Base-by-base conservation (phyloP, 768 basidiomycete genomes). In the Daedaleopsis nitida region DNA sequence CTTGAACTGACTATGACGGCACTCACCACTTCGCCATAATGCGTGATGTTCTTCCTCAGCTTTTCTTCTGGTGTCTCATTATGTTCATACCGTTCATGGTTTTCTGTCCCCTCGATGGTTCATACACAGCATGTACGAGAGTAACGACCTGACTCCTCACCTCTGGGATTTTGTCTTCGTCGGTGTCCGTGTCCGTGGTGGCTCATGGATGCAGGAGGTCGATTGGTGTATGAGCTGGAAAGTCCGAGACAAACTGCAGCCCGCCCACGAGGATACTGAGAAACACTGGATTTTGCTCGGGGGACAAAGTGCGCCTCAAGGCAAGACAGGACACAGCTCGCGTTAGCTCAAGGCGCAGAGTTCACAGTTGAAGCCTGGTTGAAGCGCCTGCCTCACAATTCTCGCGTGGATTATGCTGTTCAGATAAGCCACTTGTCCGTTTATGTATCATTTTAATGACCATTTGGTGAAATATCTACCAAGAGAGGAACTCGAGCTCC, bases 11-110 rank as follows among this genome's bases (percentile, higher is more conserved):
- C 42, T 9, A 54, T 64, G 13, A 23, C 51, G 34, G 39, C 19
- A 77, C 90, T 78, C 69, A 92, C 92, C 74, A 91, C 90, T 81
- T 94, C 92, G 44, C 91, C 92, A 54, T 90, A 76, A 68, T 86
- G 88, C 67, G 92, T 76, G 63, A 94, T 87, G 45, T 82, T 75
- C 52, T 76, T 78, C 71, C 84, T 86, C 39, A 92, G 76, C 69
- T 83, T 88, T 62, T 92, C 84, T 65, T 91, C 89, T 5, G 90
- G 89, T 3, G 88, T 83, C 65, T 92, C 91, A 66, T 80, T 77
- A 42, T 75, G 67, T 59, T 89, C 86, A 38, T 88, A 83, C 43
- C 84, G 81, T 75, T 89, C 85, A 62, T 73, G 64, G 75, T 91
- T 88, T 67, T 91, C 89, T 88, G 67, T 19, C 21, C 44, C 9